phyloP scores from a whole-genome alignment of 139 green algal genomes.

The Pseudopediastrum boryanum region DNA sequence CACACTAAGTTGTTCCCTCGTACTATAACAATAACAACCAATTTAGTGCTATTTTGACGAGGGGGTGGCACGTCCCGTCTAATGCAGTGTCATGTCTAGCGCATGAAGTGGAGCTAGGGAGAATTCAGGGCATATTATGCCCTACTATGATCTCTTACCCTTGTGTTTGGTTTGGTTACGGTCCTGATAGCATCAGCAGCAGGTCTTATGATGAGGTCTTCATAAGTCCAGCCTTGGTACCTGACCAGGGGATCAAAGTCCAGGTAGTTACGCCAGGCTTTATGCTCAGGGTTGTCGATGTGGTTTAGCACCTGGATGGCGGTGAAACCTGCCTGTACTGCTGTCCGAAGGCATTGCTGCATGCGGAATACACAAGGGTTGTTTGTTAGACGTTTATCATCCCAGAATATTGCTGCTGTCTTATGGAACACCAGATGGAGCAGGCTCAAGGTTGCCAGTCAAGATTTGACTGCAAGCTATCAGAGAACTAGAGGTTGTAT shows the following conservation, averaged over 20 bases:
- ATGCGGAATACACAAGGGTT: not conserved
- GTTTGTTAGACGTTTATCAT: too few relatives aligned
- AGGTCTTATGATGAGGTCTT: conserved; percentile 33
- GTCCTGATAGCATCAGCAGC: conserved; percentile 27
- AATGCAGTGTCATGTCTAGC: too few relatives aligned
- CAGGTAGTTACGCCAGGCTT: conserved; percentile 24
- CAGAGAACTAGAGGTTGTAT: too few relatives aligned
- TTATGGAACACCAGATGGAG: too few relatives aligned
- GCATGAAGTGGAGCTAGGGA: too few relatives aligned
- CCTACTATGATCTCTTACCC: not conserved
- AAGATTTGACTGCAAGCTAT: too few relatives aligned
- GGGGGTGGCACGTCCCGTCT: too few relatives aligned
- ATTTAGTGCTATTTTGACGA: too few relatives aligned
- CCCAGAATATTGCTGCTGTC: too few relatives aligned
- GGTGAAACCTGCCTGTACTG: conserved; percentile 16
- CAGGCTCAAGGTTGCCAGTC: too few relatives aligned
- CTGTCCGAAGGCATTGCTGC: conserved; percentile 29
- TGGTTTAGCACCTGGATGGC: conserved; percentile 40
- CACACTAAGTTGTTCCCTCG: too few relatives aligned
- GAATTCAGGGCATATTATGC: not conserved
- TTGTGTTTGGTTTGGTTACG: conserved; percentile 21
- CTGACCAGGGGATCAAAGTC: conserved; percentile 27
- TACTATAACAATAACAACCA: too few relatives aligned
- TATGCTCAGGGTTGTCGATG: conserved; percentile 11
- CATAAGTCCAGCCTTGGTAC: conserved; percentile 38